Base-by-base conservation (phyloP, 345 rosid genomes). In the Erucastrum elatum region DNA sequence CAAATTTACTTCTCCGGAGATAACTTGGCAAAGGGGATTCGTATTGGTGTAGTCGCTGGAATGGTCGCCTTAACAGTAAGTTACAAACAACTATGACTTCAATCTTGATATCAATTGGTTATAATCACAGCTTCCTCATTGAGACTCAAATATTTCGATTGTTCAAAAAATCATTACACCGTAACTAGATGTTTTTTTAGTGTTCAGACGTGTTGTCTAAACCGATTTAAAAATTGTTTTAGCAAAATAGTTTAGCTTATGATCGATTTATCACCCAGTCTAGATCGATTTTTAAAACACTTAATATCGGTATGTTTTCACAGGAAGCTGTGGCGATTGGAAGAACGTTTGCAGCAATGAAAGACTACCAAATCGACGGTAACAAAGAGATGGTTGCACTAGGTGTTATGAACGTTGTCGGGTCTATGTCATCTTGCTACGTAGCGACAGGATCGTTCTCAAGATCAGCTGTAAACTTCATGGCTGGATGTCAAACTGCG, bases 381-480 rank as follows among this genome's bases (percentile, higher is more conserved):
- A 95, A 93, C 89, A 95, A 87, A 84, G 98, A 95, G 85, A 95
- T 95, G 99, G 88, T 95, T 41, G 97, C 99, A 10, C 81, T 95
- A 59, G 98, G 99, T 75, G 70, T 90, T 15, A 95, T 95, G 99
- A 95, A 95, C 62, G 56, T 95, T 3, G 91, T 93, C 21, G 99
- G 99, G 13, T 95, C 99, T 8, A 84, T 95, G 96, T 86, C 97
- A 70, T 95, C 98, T 15, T 95, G 99, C 86, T 95, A 91, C 65
- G 94, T 95, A 10, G 90, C 98, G 3, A 95, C 98, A 6, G 99
- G 98, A 70, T 95, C 99, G 0, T 95, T 93, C 85, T 95, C 99
- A 8, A 87, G 99, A 74, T 93, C 99, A 10, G 99, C 99, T 0
- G 98, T 91, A 1, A 95, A 95, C 68, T 93, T 62, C 89, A 93